phyloP scores from a whole-genome alignment of 495 filamentous ascomycete genomes.

The Xylaria venustula region DNA sequence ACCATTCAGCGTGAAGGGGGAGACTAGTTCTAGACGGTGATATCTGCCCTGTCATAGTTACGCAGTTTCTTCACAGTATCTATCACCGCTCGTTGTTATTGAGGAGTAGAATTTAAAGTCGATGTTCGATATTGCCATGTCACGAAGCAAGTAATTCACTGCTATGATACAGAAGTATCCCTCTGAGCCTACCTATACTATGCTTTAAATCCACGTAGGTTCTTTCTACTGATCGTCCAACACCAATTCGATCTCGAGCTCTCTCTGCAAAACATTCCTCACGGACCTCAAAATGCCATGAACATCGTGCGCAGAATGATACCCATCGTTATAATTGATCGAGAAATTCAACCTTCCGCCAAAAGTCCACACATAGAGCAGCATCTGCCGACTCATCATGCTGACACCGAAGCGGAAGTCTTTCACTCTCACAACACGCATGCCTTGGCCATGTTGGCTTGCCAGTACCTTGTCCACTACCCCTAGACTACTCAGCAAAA shows the following conservation, averaged over 20 bases:
- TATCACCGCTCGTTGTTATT: too few relatives aligned
- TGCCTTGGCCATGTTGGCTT: conserved; percentile 3
- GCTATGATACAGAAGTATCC: too few relatives aligned
- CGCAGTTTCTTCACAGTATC: too few relatives aligned
- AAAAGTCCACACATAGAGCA: conserved; percentile 25
- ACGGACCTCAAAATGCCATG: conserved; percentile 6
- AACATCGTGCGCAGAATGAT: conserved; percentile 8
- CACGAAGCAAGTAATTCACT: too few relatives aligned
- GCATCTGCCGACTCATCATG: conserved; percentile 24
- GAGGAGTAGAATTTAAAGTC: too few relatives aligned
- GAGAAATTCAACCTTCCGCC: conserved; percentile 20
- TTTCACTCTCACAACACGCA: conserved; percentile 6
- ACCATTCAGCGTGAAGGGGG: too few relatives aligned
- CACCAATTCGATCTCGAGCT: neutral
- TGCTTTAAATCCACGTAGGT: too few relatives aligned
- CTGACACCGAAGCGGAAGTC: conserved; percentile 21
- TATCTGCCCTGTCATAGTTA: too few relatives aligned
- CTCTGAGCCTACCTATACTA: too few relatives aligned
- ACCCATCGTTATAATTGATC: conserved; percentile 24
- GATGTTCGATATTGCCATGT: too few relatives aligned
- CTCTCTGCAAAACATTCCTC: conserved; percentile 11
- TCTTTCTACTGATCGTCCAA: too few relatives aligned
- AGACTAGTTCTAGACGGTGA: too few relatives aligned
- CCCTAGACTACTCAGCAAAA: conserved; percentile 22
- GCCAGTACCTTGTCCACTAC: conserved; percentile 19